Percentiles rank a stretch among this genome's conserved stretches.
Conservation (phyloP, 257 asterid genomes). For the Perilla frutescens region DNA sequence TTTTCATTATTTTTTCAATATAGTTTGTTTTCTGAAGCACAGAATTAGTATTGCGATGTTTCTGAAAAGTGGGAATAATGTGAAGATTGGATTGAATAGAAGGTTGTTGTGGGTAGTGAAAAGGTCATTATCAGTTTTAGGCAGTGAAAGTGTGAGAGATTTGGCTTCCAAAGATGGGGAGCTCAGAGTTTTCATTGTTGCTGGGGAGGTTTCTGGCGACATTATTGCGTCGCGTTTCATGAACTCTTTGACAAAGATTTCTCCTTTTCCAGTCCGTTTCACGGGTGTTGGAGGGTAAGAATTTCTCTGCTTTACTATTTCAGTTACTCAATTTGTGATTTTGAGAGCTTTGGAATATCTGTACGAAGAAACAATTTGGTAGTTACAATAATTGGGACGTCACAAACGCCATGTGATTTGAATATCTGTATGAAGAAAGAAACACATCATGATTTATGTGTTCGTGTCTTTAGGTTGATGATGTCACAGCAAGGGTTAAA, state of each 20-base stretch:
- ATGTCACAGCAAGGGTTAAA: slow-evolving; percentile 79
- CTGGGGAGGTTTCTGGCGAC: slow-evolving; percentile 99
- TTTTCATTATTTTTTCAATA: background rate
- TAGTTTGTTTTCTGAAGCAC: background rate
- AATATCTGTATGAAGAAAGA: slow-evolving; percentile 31
- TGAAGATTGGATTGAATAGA: slow-evolving; percentile 29
- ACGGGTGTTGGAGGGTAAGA: slow-evolving; percentile 93
- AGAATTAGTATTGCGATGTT: slow-evolving; percentile 27
- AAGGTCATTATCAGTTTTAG: slow-evolving; percentile 51
- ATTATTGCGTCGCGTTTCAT: slow-evolving; percentile 80
- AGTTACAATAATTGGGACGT: background rate
- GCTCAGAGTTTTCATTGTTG: slow-evolving; percentile 88
- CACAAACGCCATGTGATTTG: background rate
- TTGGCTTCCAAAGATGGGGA: slow-evolving; percentile 82
- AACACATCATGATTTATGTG: slow-evolving; percentile 6
- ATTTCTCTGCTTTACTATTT: background rate
- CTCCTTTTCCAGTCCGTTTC: slow-evolving; percentile 76
- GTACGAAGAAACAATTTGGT: background rate
- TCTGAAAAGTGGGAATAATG: slow-evolving; percentile 37
- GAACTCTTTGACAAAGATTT: slow-evolving; percentile 65
- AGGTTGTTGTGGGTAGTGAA: slow-evolving; percentile 39
- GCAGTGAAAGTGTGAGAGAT: slow-evolving; percentile 48
- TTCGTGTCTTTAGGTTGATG: slow-evolving; percentile 48
- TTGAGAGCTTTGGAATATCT: background rate
- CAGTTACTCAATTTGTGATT: background rate